These are phyloP conservation scores for Glomus cerebriforme DNA, from an alignment of 192 early-diverging fungal genomes.

Conservation along the genomic window DNA sequence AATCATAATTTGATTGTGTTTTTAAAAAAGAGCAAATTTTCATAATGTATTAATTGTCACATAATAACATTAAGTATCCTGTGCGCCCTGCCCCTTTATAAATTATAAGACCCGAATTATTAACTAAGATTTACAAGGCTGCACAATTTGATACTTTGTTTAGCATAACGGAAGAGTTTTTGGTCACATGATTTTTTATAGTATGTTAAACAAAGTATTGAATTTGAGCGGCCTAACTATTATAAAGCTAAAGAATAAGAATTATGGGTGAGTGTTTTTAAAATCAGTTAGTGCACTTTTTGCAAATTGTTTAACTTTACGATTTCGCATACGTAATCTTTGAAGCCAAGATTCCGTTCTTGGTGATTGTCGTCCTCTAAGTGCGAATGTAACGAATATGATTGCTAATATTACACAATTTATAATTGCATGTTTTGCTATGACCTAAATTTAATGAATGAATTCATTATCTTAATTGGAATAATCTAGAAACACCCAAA, in stretches of 20 bases:
- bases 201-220: no score
- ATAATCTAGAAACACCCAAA: background rate
- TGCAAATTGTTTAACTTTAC: constrained; percentile 10
- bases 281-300: constrained; percentile 18
- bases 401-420: constrained; percentile 3
- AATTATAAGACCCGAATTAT: background rate
- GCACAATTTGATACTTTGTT: no score
- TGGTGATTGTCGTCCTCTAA: background rate
- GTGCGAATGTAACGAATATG: background rate
- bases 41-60: background rate
- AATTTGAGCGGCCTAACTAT: background rate
- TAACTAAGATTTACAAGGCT: no score
- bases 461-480: background rate
- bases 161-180: no score
- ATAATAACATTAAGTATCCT: background rate
- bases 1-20: background rate
- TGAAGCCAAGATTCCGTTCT: background rate
- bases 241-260: background rate
- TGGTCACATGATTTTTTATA: no score
- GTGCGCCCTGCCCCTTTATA: background rate
- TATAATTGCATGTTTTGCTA: constrained; percentile 22
- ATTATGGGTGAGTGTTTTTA: background rate
- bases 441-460: constrained; percentile 1
- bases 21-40: background rate
- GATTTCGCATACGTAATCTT: background rate